Conservation (phyloP, 2,329 filamentous ascomycete species). For the Cladosporium sp. region DNA sequence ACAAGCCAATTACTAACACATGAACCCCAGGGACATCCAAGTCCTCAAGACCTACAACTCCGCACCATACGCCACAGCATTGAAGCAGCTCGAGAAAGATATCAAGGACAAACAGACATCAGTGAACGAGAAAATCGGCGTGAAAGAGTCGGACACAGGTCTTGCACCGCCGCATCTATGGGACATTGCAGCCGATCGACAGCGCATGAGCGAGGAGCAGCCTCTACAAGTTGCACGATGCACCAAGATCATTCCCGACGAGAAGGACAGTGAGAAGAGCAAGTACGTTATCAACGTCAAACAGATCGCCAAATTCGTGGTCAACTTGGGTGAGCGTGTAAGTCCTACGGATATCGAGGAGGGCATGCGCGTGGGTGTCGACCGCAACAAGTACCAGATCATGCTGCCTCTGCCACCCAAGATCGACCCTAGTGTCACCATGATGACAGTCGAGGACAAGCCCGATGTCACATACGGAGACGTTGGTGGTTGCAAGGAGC, state of each 20-base stretch:
- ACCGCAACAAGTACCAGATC: conserved; percentile 99
- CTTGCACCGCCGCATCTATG: conserved; percentile 97
- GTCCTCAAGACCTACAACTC: conserved; percentile 99
- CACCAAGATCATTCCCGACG: conserved; percentile 98
- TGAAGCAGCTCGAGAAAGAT: conserved; percentile 98
- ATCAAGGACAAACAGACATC: conserved; percentile 99
- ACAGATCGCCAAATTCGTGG: conserved; percentile 99
- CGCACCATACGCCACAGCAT: conserved; percentile 85
- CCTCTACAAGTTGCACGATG: conserved; percentile 95
- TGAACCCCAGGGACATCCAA: conserved; percentile 79
- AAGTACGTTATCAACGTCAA: conserved; percentile 99
- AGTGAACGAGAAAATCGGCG: conserved; percentile 95
- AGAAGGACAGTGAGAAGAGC: conserved; percentile 94
- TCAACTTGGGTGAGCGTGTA: conserved; percentile 94
- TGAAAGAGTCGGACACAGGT: conserved; percentile 93
- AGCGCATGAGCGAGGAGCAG: conserved; percentile 98
- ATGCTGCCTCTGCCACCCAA: conserved; percentile 93
- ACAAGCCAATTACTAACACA: conserved; percentile 35
- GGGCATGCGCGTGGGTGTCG: conserved; percentile 96
- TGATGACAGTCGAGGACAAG: conserved; percentile 99
- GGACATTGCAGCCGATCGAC: conserved; percentile 96
- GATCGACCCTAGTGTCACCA: conserved; percentile 98
- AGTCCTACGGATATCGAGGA: conserved; percentile 99
- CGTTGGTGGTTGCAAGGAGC: conserved; percentile 98
- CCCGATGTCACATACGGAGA: conserved; percentile 98